phyloP scores from a whole-genome alignment of 164 flowering plant species.

The Liquidambar formosana region DNA sequence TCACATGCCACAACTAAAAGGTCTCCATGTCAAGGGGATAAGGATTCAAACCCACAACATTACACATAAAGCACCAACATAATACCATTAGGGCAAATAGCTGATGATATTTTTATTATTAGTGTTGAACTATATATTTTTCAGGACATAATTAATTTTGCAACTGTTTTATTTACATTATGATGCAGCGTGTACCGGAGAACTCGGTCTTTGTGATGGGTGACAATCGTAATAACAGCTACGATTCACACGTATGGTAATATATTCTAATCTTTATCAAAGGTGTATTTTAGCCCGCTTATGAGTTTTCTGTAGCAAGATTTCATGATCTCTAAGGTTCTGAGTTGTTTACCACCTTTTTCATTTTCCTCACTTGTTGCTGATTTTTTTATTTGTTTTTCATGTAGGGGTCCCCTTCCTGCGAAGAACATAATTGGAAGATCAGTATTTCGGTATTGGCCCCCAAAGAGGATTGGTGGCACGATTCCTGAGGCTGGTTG shows the following conservation, averaged over 20 bases:
- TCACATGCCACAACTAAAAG: too few relatives aligned
- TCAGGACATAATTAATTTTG: neutral
- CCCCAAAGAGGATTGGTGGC: slow-evolving; percentile 78
- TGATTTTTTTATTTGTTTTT: neutral
- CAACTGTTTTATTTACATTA: neutral
- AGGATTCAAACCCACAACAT: neutral
- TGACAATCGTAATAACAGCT: slow-evolving; percentile 97
- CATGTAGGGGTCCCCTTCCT: slow-evolving; percentile 88
- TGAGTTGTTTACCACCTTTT: neutral
- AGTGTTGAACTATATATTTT: too few relatives aligned
- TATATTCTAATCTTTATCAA: neutral
- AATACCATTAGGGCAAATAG: neutral
- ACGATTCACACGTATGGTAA: slow-evolving; percentile 98
- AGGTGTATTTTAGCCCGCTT: too few relatives aligned
- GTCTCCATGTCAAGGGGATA: neutral
- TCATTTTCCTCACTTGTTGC: neutral
- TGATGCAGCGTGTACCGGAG: slow-evolving; percentile 77
- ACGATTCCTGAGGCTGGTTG: slow-evolving; percentile 66
- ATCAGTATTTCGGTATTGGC: slow-evolving; percentile 91
- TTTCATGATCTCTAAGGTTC: neutral
- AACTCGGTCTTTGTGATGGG: slow-evolving; percentile 97
- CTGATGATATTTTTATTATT: too few relatives aligned
- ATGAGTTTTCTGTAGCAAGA: too few relatives aligned
- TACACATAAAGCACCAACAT: neutral
- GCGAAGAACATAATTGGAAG: slow-evolving; percentile 90